Evolutionary conservation across 1,284 basidiomycete species (phyloP).

Genomic region (Moesziomyces sp.): DNA sequence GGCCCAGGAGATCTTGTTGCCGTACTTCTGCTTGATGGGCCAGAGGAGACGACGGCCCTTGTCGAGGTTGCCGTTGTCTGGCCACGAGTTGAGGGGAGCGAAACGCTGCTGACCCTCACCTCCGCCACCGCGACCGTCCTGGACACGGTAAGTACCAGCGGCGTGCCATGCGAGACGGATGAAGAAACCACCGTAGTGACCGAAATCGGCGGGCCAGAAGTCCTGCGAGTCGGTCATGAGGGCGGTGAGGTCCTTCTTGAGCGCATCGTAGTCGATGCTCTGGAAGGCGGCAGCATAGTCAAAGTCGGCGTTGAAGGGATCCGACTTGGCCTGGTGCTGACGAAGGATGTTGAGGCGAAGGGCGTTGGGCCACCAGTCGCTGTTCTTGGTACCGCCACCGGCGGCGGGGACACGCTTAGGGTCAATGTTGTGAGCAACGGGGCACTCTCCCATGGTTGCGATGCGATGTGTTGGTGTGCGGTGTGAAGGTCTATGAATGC

Average conservation of each 20-base stretch:
- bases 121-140: constrained; percentile 43
- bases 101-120: constrained; percentile 45
- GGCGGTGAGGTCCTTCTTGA: constrained; percentile 37
- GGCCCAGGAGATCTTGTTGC: constrained; percentile 46
- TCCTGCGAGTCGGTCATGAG: constrained; percentile 46
- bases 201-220: constrained; percentile 45
- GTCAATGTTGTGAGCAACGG: constrained; percentile 39
- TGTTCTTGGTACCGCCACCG: constrained; percentile 34
- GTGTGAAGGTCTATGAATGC: too few species aligned
- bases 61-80: constrained; percentile 45
- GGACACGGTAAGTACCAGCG: constrained; percentile 46
- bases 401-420: constrained; percentile 34
- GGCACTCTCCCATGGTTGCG: constrained; percentile 34
- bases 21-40: constrained; percentile 50
- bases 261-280: constrained; percentile 40
- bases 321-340: constrained; percentile 36
- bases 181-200: constrained; percentile 47
- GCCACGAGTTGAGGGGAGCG: constrained; percentile 47
- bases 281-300: constrained; percentile 39
- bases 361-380: constrained; percentile 43
- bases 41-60: constrained; percentile 46
- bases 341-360: constrained; percentile 39
- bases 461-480: neutral
- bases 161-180: constrained; percentile 43
- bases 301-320: constrained; percentile 34